A percentile compares a stretch with the other conserved stretches of the same genome.
Conservation (phyloP, 2,329 filamentous ascomycete genomes). For the Nemania sp. region DNA sequence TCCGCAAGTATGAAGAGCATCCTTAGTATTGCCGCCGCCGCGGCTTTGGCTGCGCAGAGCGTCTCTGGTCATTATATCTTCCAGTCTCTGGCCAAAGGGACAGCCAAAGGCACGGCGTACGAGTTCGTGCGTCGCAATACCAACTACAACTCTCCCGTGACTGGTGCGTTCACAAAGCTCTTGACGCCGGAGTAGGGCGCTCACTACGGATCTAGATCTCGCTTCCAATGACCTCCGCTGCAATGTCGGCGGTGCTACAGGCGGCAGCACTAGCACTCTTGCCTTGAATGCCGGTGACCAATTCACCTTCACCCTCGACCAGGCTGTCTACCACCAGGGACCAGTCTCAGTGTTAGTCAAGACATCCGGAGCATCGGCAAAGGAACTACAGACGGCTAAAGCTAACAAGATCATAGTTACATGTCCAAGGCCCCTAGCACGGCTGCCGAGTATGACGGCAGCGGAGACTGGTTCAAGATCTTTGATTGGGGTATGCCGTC, state of each 20-base stretch:
- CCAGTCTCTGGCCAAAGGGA: conserved; percentile 43
- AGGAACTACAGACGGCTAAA: neutral
- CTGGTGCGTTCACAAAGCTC: conserved; percentile 31
- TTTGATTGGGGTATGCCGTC: conserved; percentile 42
- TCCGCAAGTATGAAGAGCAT: conserved; percentile 42
- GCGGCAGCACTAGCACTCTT: conserved; percentile 43
- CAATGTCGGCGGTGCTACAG: conserved; percentile 45
- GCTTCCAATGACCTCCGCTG: conserved; percentile 47
- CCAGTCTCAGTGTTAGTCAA: conserved; percentile 41
- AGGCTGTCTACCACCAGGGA: conserved; percentile 49
- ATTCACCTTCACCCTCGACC: conserved; percentile 47
- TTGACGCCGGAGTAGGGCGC: neutral
- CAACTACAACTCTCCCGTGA: conserved; percentile 54
- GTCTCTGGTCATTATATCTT: conserved; percentile 49
- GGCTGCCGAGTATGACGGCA: conserved; percentile 45
- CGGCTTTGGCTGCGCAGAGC: conserved; percentile 41
- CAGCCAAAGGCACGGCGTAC: conserved; percentile 41
- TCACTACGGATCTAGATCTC: conserved; percentile 36
- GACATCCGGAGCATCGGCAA: neutral
- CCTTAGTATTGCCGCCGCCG: conserved; percentile 34
- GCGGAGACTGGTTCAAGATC: conserved; percentile 49
- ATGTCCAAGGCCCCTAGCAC: conserved; percentile 46
- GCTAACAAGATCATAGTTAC: conserved; percentile 38
- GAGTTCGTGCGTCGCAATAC: conserved; percentile 50
- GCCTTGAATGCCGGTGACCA: conserved; percentile 45